phyloP scores from a whole-genome alignment of 371 early-diverging fungal species.

The Mortierella sp. region DNA sequence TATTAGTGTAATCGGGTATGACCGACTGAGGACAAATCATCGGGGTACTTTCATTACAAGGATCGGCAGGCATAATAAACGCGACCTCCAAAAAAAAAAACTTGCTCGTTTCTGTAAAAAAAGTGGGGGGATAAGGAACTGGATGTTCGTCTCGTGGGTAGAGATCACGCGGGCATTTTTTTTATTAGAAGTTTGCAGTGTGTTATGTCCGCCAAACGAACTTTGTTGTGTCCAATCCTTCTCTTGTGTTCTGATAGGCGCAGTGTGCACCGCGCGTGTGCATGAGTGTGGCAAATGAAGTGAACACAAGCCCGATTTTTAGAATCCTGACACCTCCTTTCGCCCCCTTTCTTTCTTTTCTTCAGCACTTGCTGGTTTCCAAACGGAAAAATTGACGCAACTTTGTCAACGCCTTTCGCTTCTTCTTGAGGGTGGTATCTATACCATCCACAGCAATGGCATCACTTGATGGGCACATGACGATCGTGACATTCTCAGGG shows the following conservation, averaged over 20 bases:
- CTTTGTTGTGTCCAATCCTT: no score
- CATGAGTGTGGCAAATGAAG: no score
- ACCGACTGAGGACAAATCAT: not conserved
- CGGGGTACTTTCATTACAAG: constrained; percentile 18
- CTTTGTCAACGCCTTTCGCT: constrained; percentile 39
- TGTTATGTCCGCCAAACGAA: no score
- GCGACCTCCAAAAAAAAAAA: no score
- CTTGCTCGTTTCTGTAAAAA: no score
- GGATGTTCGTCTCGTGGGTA: no score
- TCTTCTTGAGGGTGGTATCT: constrained; percentile 40
- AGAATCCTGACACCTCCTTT: not conserved
- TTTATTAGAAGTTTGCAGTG: no score
- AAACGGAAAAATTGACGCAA: constrained; percentile 50
- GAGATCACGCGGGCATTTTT: no score
- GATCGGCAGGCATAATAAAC: constrained; percentile 35
- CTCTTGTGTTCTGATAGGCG: not conserved
- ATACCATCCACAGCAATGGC: constrained; percentile 21
- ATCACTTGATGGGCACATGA: constrained; percentile 34
- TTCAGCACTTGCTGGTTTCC: constrained; percentile 28
- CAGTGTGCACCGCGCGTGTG: no score
- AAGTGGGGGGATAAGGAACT: no score
- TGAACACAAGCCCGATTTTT: no score
- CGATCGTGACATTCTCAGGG: constrained; percentile 21
- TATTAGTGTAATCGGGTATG: constrained; percentile 29
- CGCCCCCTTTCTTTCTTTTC: not conserved